Evolutionary conservation across 345 rosid species (phyloP), one percentile per base, ranked within the genome.

Genomic region (Bruguiera parviflora): DNA sequence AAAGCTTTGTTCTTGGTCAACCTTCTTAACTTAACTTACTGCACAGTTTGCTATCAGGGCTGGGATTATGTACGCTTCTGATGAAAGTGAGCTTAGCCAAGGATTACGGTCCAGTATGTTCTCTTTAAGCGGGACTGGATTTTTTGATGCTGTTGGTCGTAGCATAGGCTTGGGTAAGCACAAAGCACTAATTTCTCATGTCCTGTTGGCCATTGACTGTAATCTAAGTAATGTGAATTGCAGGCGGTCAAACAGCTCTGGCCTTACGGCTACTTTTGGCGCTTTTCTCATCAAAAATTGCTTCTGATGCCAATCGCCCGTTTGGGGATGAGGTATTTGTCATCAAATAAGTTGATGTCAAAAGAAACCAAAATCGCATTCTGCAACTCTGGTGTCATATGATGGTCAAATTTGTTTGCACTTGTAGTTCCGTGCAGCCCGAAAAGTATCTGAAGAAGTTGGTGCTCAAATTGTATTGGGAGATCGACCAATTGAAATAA

Each of bases 381-480:
- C 47, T 3, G 49, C 18, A 43, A 43, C 13, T 3, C 5, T 56
- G 11, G 5, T 27, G 24, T 9, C 28, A 5, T 56, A 22, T 68
- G 37, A 31, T 31, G 1, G 35, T 9, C 62, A 61, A 18, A 25
- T 64, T 27, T 60, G 71, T 6, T 28, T 8, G 19, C 13, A 63
- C 72, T 66, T 75, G 71, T 85, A 94, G 96, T 94, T 91, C 68
- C 88, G 93, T 25, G 93, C 96, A 72, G 96, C 97, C 67, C 80
- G 96, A 35, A 88, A 76, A 82, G 86, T 80, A 11, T 76, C 96
- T 11, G 93, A 88, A 72, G 96, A 91, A 82, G 64, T 91, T 66
- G 96, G 96, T 77, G 96, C 98, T 51, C 97, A 91, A 67, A 82
- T 94, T 31, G 95, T 94, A 25, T 82, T 88, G 78, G 96, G 96